These are phyloP conservation scores for Colletotrichum noveboracense DNA, from an alignment of 2,329 filamentous ascomycete genomes.

Conservation along the genomic window DNA sequence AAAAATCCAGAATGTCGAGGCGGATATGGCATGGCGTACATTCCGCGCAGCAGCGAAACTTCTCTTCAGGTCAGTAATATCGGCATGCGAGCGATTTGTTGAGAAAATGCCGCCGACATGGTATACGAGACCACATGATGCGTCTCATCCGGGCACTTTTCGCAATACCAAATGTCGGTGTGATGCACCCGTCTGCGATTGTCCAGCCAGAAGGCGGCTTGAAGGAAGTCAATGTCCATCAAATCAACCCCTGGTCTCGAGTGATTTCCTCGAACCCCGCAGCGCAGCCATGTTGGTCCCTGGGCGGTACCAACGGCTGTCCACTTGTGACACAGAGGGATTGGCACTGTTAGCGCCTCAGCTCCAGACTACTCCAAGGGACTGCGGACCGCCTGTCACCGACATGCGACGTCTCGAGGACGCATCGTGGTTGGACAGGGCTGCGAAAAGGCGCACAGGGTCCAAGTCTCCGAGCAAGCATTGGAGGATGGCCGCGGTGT, in stretches of 20 bases:
- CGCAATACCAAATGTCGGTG: slow-evolving; percentile 19
- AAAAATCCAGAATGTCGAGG: neutral
- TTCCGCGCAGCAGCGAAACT: neutral
- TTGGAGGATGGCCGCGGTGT: neutral
- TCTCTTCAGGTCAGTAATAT: neutral
- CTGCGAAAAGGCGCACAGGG: neutral
- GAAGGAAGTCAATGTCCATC: neutral
- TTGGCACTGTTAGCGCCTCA: neutral
- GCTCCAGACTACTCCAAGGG: neutral
- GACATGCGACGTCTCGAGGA: neutral
- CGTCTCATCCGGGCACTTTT: neutral
- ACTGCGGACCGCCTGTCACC: neutral
- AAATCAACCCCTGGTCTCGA: neutral
- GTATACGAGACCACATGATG: slow-evolving; percentile 7
- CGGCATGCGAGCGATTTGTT: neutral
- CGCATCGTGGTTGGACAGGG: neutral
- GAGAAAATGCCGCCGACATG: neutral
- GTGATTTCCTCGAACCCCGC: neutral
- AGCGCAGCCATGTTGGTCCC: neutral
- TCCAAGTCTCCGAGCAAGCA: neutral
- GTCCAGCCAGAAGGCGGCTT: slow-evolving; percentile 2
- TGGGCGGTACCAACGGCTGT: neutral
- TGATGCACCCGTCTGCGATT: neutral
- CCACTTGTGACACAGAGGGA: neutral
- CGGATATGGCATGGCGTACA: neutral